Evolutionary conservation across 768 basidiomycete genomes (phyloP).

Genomic region (Hydnomerulius pinastri): DNA sequence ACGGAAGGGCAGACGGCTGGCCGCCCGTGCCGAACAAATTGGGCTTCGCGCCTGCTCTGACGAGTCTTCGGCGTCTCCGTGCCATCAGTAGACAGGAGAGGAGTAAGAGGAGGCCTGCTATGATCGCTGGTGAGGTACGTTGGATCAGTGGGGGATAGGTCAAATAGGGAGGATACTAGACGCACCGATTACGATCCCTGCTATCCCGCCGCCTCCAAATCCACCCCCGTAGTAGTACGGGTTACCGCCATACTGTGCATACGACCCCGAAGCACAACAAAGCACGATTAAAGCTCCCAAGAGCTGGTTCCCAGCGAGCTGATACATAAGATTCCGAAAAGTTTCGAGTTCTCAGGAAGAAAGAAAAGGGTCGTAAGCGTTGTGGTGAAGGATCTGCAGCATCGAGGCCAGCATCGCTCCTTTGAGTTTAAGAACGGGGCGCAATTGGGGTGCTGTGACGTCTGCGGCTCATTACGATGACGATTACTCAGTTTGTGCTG

Average conservation of each 20-base stretch:
- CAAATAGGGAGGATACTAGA: background rate
- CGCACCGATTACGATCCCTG: constrained; percentile 27
- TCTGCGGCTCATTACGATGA: no score
- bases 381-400: no score
- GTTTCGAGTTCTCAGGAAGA: no score
- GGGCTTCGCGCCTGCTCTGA: background rate
- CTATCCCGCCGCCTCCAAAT: constrained; percentile 29
- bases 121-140: constrained; percentile 8
- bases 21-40: background rate
- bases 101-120: constrained; percentile 13
- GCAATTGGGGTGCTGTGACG: no score
- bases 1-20: constrained; percentile 6
- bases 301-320: background rate
- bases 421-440: no score
- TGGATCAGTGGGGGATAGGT: background rate
- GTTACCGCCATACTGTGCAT: constrained; percentile 9
- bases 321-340: background rate
- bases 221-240: constrained; percentile 14
- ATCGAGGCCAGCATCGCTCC: no score
- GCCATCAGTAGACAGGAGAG: background rate
- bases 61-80: constrained; percentile 10
- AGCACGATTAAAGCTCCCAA: constrained; percentile 5
- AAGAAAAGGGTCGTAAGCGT: no score
- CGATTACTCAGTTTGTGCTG: no score
- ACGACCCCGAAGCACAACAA: constrained; percentile 2